Evolutionary conservation across 441 rosid genomes (phyloP).

Genomic region (Gossypium lobatum): DNA sequence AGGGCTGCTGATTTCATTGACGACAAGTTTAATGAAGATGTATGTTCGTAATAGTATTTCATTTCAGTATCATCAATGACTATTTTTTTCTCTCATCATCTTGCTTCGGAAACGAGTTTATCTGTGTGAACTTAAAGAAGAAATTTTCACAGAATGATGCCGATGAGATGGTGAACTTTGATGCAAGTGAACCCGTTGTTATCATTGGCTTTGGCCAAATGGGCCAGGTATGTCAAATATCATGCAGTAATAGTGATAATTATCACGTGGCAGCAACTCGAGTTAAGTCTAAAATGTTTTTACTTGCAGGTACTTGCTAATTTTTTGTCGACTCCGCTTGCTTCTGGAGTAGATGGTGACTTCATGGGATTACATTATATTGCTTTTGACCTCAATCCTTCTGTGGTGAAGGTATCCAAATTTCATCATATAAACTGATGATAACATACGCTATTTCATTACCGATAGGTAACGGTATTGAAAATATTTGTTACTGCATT

Average conservation of each 20-base stretch:
- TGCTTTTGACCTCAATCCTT: conserved; percentile 87
- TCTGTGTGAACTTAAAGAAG: conserved; percentile 10
- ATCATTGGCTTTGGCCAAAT: conserved; percentile 91
- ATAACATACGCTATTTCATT: background rate
- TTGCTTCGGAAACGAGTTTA: background rate
- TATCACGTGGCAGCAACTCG: conserved; percentile 4
- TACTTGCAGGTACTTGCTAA: conserved; percentile 76
- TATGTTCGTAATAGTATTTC: conserved; percentile 22
- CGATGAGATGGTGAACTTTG: conserved; percentile 49
- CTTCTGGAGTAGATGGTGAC: conserved; percentile 56
- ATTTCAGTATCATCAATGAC: conserved; percentile 9
- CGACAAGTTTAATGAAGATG: conserved; percentile 37
- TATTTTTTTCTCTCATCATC: background rate
- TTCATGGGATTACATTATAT: conserved; percentile 69
- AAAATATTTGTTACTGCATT: background rate
- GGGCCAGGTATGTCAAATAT: conserved; percentile 65
- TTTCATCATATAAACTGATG: background rate
- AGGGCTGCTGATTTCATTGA: conserved; percentile 76
- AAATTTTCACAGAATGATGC: conserved; percentile 37
- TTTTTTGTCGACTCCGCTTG: conserved; percentile 78
- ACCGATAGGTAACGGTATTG: background rate
- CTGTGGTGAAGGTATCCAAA: conserved; percentile 73
- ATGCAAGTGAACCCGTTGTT: conserved; percentile 79
- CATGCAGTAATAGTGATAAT: background rate
- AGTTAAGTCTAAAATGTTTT: conserved; percentile 13